Conservation (phyloP, 164 flowering plant genomes). For the Sextonia rubra region DNA sequence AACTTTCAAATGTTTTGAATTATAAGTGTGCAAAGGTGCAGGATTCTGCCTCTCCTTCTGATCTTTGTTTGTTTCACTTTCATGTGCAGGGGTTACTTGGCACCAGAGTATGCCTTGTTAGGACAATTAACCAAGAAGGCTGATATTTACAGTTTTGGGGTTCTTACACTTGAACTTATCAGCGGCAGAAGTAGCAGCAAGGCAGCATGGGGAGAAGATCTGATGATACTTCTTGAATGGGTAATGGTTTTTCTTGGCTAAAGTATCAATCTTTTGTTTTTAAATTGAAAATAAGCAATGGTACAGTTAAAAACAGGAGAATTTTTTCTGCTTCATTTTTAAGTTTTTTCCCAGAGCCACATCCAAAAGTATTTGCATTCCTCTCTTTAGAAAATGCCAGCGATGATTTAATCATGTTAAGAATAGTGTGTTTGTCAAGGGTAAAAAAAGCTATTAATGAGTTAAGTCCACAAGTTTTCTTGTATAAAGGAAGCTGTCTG, state of each 20-base stretch:
- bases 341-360: neutral
- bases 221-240: constrained; percentile 71
- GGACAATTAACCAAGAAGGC: constrained; percentile 82
- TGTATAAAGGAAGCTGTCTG: neutral
- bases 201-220: constrained; percentile 58
- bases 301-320: neutral
- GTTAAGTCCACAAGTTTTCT: neutral
- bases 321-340: neutral
- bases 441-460: neutral
- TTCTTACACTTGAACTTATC: constrained; percentile 70
- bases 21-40: neutral
- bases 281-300: constrained; percentile 1
- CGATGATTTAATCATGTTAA: neutral
- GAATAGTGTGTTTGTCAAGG: neutral
- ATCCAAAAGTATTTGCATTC: neutral
- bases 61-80: neutral
- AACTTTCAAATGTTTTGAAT: neutral
- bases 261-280: neutral
- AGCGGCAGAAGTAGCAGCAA: constrained; percentile 72
- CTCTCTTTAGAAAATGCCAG: neutral
- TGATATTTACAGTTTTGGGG: constrained; percentile 85
- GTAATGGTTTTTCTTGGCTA: constrained; percentile 27
- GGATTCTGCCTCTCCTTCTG: neutral
- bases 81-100: constrained; percentile 71
- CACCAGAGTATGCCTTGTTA: constrained; percentile 75